Base-by-base conservation (phyloP, 2,329 filamentous ascomycete species). In the Uncinocarpus reesii region DNA sequence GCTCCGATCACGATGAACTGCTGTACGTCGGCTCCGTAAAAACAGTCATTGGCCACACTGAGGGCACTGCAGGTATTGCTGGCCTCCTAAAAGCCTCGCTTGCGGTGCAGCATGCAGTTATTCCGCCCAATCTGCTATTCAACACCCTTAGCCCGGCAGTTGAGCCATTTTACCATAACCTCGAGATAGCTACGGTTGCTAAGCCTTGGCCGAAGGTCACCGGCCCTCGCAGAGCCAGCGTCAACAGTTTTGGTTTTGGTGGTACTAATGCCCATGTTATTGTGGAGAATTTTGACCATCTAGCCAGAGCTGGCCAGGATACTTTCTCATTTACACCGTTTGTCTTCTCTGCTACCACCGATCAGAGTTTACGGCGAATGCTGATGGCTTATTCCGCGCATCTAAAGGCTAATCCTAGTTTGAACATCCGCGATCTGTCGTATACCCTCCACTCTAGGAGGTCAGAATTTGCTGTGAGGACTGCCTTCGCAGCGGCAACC, bases 181-280 rank as follows among this genome's bases (percentile, higher is more conserved):
- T 61, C 2, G 15, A 53, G 13, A 56, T 62, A 15, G 42, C 55
- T 16, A 52, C 47, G 1, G 52, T 51, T 10, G 54, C 58, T 0
- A 42, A 47, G 7, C 24, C 53, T 48, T 65, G 56, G 60, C 57
- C 62, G 3, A 56, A 58, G 29, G 36, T 49, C 6, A 28, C 36
- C 1, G 51, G 55, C 29, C 44, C 42, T 2, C 53, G 59, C 24
- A 53, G 62, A 35, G 55, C 60, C 7, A 63, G 60, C 31, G 53
- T 67, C 16, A 67, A 64, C 45, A 58, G 52, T 0, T 65, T 65
- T 44, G 64, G 64, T 1, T 62, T 63, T 40, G 58, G 57, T 20
- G 58, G 59, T 11, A 54, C 53, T 50, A 65, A 60, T 49, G 59
- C 47, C 35, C 58, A 53, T 53, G 56, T 34, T 43, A 55, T 55